phyloP scores from a whole-genome alignment of 2,329 filamentous ascomycete species.

The Pyricularia grisea region DNA sequence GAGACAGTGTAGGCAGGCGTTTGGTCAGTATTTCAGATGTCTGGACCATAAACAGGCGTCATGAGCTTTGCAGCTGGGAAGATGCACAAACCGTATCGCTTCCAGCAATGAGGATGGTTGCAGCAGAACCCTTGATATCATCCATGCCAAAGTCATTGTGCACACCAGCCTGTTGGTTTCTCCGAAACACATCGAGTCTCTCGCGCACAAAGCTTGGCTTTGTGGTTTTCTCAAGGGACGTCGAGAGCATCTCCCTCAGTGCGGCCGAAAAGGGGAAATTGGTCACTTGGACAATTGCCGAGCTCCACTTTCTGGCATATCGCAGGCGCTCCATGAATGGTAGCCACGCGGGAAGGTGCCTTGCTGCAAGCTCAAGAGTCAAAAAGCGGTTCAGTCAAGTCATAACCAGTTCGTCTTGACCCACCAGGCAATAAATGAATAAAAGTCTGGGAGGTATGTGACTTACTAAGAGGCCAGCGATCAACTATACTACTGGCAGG shows the following conservation, averaged over 20 bases:
- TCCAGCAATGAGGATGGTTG: conserved; percentile 18
- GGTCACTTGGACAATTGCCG: conserved; percentile 14
- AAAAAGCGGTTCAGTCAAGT: background rate
- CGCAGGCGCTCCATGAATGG: conserved; percentile 3
- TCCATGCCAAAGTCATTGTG: conserved; percentile 13
- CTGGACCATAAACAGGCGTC: background rate
- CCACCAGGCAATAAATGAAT: background rate
- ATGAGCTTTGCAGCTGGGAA: background rate
- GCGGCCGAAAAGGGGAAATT: conserved; percentile 13
- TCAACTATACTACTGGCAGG: conserved; percentile 9
- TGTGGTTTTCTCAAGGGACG: background rate
- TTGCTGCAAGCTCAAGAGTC: background rate
- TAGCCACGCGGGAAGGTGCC: conserved; percentile 7
- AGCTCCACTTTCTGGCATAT: conserved; percentile 3
- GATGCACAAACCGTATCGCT: conserved; percentile 14
- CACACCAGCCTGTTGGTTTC: conserved; percentile 1
- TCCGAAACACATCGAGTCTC: conserved; percentile 3
- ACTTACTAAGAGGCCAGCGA: conserved; percentile 7
- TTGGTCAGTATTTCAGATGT: background rate
- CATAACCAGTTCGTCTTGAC: no score
- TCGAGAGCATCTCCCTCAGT: conserved; percentile 1
- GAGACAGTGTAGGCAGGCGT: background rate
- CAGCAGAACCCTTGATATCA: conserved; percentile 19
- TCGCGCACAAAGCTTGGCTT: conserved; percentile 6
- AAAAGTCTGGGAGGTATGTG: background rate